Evolutionary conservation across 495 filamentous ascomycete genomes (phyloP), one percentile per base, ranked within the genome.

Genomic region (Tuber borchii): DNA sequence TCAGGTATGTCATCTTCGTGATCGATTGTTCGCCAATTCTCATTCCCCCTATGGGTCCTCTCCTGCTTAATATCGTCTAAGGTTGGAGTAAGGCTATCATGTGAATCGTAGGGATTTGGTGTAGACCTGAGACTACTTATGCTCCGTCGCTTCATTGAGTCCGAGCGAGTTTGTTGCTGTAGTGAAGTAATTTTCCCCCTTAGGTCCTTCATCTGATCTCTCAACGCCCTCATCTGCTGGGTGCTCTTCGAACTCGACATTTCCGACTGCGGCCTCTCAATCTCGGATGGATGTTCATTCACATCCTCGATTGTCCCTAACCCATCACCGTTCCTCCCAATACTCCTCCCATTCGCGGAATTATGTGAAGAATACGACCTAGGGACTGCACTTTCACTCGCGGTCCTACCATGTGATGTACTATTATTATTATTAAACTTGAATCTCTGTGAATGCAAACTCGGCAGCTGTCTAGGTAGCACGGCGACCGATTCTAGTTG

Each of bases 121-220:
- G 79, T 79, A 16, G 76, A 77, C 26, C 74, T 72, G 75, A 97
- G 84, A 83, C 89, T 95, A 78, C 95, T 93, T 72, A 96, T 82
- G 82, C 95, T 97, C 71, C 91, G 89, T 68, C 95, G 88, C 77
- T 92, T 91, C 77, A 97, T 84, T 76, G 88, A 92, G 79, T 97
- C 95, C 76, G 92, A 92, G 71, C 92, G 89, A 8, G 91, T 91
- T 82, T 94, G 91, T 78, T 94, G 89, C 76, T 94, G 90, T 45
- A 99, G 84, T 17, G 87, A 91, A 6, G 94, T 97, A 34, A 99
- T 93, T 79, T 93, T 93, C 71, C 95, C 95, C 80, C 95, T 93
- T 39, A 99, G 86, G 78, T 94, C 94, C 78, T 94, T 91, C 91
- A 98, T 95, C 85, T 99, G 94, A 77, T 94, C 91, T 72, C 92